A percentile compares a stretch with the other conserved stretches of the same genome.
Conservation (phyloP, 257 asterid genomes). For the Nicotiana benthamiana region DNA sequence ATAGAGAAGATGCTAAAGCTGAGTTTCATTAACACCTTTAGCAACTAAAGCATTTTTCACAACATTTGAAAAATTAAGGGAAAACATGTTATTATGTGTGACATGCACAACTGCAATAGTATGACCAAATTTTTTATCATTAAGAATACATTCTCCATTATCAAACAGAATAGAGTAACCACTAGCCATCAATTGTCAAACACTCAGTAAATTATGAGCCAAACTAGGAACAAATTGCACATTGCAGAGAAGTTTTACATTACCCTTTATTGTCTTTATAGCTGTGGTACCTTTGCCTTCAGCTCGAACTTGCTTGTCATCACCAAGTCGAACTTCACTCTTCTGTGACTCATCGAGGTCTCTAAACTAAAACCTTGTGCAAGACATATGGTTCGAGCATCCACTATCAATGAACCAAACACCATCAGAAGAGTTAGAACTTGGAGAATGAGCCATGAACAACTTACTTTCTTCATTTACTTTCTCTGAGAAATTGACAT, state of each 20-base stretch:
- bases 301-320: not conserved
- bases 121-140: not conserved
- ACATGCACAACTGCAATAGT: not conserved
- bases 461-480: not conserved
- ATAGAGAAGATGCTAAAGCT: not conserved
- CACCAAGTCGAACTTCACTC: not conserved
- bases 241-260: not conserved
- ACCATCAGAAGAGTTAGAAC: not conserved
- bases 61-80: not conserved
- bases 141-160: not conserved
- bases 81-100: constrained; percentile 4
- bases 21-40: not conserved
- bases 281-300: not conserved
- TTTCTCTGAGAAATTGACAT: not conserved
- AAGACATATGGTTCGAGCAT: not conserved
- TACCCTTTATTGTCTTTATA: not conserved
- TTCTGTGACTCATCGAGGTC: not conserved
- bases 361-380: not conserved
- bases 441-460: not conserved
- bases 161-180: constrained; percentile 5
- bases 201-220: constrained; percentile 9
- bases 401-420: not conserved
- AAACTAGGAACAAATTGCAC: constrained; percentile 5
- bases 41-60: too few species aligned
- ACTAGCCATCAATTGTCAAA: constrained; percentile 14